These are phyloP conservation scores for Trichocladium antarcticum DNA, from an alignment of 495 filamentous ascomycete genomes.

Conservation along the genomic window DNA sequence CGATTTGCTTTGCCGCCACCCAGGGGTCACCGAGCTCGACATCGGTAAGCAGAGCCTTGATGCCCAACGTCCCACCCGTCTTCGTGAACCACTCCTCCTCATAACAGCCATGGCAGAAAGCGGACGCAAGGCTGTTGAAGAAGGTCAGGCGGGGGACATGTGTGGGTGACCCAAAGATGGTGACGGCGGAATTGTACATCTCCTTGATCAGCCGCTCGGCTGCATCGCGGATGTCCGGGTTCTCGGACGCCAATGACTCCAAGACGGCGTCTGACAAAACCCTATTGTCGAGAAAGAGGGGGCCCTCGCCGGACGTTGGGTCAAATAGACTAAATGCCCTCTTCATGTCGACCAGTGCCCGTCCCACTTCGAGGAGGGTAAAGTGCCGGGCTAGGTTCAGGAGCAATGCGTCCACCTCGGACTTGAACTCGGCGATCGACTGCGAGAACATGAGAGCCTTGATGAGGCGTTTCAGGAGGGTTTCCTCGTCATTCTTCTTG, in stretches of 20 bases:
- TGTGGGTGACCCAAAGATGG: constrained; percentile 66
- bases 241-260: constrained; percentile 77
- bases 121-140: constrained; percentile 66
- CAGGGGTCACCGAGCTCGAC: constrained; percentile 74
- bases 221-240: constrained; percentile 65
- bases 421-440: constrained; percentile 67
- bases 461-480: constrained; percentile 68
- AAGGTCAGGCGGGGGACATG: constrained; percentile 63
- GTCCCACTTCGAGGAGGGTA: constrained; percentile 79
- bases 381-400: constrained; percentile 79
- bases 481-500: constrained; percentile 77
- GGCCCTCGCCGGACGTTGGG: constrained; percentile 74
- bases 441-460: constrained; percentile 80
- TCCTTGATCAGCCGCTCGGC: constrained; percentile 65
- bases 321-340: constrained; percentile 66
- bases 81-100: constrained; percentile 98
- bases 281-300: constrained; percentile 70
- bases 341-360: constrained; percentile 62
- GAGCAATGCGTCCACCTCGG: constrained; percentile 60
- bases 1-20: constrained; percentile 67
- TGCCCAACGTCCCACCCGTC: constrained; percentile 79
- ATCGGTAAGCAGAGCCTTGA: constrained; percentile 68
- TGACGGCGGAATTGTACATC: constrained; percentile 63
- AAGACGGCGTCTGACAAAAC: constrained; percentile 80
- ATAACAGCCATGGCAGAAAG: constrained; percentile 88